Base-by-base conservation (phyloP, 805 yeast genomes). In the Wilhelminamyces savonicus region DNA sequence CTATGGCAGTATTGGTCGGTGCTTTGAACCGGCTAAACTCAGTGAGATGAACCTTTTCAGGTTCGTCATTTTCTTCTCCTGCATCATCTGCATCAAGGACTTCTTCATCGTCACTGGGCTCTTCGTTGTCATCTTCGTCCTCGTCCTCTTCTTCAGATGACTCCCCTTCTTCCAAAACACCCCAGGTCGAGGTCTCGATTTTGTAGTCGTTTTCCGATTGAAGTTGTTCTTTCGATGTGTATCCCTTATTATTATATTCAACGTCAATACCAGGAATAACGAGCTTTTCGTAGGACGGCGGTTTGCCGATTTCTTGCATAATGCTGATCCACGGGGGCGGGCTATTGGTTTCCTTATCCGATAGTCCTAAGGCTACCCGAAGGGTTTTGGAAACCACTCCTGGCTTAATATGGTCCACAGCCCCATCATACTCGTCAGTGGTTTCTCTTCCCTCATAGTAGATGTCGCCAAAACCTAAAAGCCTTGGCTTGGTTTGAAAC, bases 311-410 rank as follows among this genome's bases (percentile, higher is more conserved):
- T 32, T 71, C 64, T 30, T 68, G 69, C 83, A 88, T 79, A 21
- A 71, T 70, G 3, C 66, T 52, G 14, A 79, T 66, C 97, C 97
- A 90, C 0, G 96, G 95, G 2, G 87, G 86, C 5, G 78, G 68
- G 2, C 62, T 59, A 7, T 41, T 40, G 6, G 31, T 31, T 14
- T 59, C 66, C 23, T 63, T 55, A 5, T 69, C 71, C 0, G 74
- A 66, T 43, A 87, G 61, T 0, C 83, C 87, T 42, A 90, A 56
- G 0, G 95, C 95, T 2, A 59, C 55, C 25, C 78, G 54, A n/a
- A 90, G 62, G 13, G 69, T 71, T 4, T 52, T 43, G n/a, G 87
- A 76, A 3, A 87, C 47, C 10, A 54, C 58, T 0, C 96, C 96
- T 0, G 96, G 95, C 37, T 63, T 62, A 20, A 69, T 63, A 10